Evolutionary conservation across 768 basidiomycete genomes (phyloP).

Genomic region (Russula foetens): DNA sequence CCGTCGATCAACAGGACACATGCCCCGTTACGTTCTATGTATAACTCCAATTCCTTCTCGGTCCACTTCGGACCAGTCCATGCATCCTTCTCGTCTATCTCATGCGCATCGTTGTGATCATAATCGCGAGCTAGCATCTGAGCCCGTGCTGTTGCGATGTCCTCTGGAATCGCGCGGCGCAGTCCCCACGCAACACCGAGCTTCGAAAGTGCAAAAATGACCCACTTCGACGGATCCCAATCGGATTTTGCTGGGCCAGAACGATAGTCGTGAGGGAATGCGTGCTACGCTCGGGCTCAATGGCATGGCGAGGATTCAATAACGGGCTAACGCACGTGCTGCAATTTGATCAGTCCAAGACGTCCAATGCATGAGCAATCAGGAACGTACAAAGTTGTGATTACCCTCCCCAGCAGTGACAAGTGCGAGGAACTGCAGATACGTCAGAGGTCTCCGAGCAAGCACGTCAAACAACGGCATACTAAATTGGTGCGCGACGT

Average conservation of each 20-base stretch:
- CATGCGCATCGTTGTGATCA: constrained; percentile 17
- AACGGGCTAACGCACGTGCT: constrained; percentile 38
- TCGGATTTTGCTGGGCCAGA: constrained; percentile 52
- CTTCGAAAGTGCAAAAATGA: constrained; percentile 45
- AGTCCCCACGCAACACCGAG: constrained; percentile 42
- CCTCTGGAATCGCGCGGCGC: constrained; percentile 40
- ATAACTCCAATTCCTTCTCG: constrained; percentile 30
- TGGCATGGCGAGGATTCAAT: not conserved
- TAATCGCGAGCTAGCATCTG: constrained; percentile 41
- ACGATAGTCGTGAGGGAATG: constrained; percentile 73
- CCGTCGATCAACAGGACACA: constrained; percentile 54
- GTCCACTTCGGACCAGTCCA: constrained; percentile 40
- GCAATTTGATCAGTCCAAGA: not conserved
- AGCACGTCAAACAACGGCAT: constrained; percentile 19
- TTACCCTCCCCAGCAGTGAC: constrained; percentile 73
- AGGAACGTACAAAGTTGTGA: constrained; percentile 56
- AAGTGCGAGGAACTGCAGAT: constrained; percentile 49
- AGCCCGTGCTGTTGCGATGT: constrained; percentile 39
- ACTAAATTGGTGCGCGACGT: constrained; percentile 70
- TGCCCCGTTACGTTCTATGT: constrained; percentile 28
- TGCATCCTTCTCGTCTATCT: constrained; percentile 11
- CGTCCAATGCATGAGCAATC: not conserved
- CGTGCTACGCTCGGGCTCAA: constrained; percentile 39
- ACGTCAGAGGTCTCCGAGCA: not conserved
- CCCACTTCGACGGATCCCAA: constrained; percentile 83